These are phyloP conservation scores for Polyporus tsugae DNA, from an alignment of 1,284 basidiomycete species.

Conservation along the genomic window DNA sequence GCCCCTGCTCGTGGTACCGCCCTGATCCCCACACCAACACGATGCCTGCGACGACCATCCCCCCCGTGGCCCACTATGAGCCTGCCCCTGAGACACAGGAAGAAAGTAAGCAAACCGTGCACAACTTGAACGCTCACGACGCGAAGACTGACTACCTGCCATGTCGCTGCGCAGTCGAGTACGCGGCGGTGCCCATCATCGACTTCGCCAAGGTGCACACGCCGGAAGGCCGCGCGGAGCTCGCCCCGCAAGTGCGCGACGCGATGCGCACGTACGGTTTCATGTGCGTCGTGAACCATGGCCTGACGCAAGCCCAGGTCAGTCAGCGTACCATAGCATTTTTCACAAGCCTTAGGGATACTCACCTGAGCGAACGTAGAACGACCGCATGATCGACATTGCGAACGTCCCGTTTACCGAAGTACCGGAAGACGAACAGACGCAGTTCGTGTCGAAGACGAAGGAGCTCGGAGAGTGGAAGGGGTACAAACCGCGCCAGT, in stretches of 20 bases:
- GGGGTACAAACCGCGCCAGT: constrained; percentile 66
- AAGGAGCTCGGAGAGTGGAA: constrained; percentile 62
- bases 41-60: constrained; percentile 26
- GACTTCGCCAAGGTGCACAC: constrained; percentile 65
- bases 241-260: constrained; percentile 55
- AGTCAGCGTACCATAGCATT: too few species aligned
- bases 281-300: constrained; percentile 71
- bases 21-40: background rate
- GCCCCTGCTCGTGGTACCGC: background rate
- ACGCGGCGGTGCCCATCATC: constrained; percentile 71
- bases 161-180: constrained; percentile 56
- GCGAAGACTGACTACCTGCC: background rate
- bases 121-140: background rate
- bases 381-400: constrained; percentile 31
- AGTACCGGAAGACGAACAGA: constrained; percentile 66
- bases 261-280: constrained; percentile 71
- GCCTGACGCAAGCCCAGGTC: constrained; percentile 56
- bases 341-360: too few species aligned
- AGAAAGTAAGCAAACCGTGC: constrained; percentile 28
- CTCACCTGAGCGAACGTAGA: constrained; percentile 30
- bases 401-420: constrained; percentile 48
- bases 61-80: constrained; percentile 34
- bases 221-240: constrained; percentile 51
- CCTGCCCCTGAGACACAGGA: constrained; percentile 37
- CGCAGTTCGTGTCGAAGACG: constrained; percentile 54